Evolutionary conservation across 768 basidiomycete genomes (phyloP), one percentile per base, ranked within the genome.

Genomic region (Ramaria rubella): DNA sequence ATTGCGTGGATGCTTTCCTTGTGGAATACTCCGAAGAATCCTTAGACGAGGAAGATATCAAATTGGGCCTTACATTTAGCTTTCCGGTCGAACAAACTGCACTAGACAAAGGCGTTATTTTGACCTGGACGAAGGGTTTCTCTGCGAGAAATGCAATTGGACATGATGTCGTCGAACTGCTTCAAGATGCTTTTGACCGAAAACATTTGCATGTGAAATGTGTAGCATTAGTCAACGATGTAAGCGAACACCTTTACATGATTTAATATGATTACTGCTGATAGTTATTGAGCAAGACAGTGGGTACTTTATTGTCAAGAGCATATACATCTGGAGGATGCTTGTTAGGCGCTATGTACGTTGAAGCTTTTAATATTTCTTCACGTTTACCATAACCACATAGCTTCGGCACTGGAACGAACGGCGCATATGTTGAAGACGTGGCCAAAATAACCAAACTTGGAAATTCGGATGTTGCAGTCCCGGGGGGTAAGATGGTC

Each of bases 11-110:
- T 67, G 82, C 90, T 9, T 99, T 99, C 75, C 77, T 98, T 62
- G 95, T 90, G 24, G 80, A 85, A 29, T 66, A 70, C 36, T 77
- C 78, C 55, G 72, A 73, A 34, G 71, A 71, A 30, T 69, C 62
- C n/a, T 54, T 60, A 31, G 65, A 62, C 26, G 61, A 65, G 21
- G 67, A 70, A 57, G 59, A 67, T 17, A 62, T 87, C 36, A 79
- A 81, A 29, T 84, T 99, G 2, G 96, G 95, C 8, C 79, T 99
- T 51, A 98, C 96, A 0, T 99, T 98, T 70, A 94, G 90, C 27
- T 96, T 97, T 75, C 96, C 96, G 1, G 96, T 98, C 27, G 92
- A 96, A 64, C 96, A 99, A 68, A 93, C 91, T 0, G 94, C 96
- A 0, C 78, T 98, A 23, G 86, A 86, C 63, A 82, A 84, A 23